Evolutionary conservation across 495 filamentous ascomycete species (phyloP).

Genomic region (Clavariopsis aquatica): DNA sequence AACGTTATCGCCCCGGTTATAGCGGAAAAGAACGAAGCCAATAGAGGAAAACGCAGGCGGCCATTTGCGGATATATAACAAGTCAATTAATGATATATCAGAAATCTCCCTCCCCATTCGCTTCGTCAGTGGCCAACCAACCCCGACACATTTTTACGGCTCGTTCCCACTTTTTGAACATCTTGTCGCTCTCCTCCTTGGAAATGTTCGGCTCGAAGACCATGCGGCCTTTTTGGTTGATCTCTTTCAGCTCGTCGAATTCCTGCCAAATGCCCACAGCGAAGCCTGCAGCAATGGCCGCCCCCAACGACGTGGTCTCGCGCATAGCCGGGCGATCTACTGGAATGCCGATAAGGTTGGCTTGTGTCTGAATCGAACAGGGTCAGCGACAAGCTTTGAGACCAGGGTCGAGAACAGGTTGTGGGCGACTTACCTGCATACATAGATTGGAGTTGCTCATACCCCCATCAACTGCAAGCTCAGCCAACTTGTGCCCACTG

Average conservation of each 20-base stretch:
- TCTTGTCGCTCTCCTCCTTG: constrained; percentile 58
- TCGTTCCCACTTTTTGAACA: constrained; percentile 81
- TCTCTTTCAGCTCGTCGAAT: constrained; percentile 73
- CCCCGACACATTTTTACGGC: constrained; percentile 90
- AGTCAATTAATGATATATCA: constrained; percentile 32
- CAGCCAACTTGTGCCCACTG: constrained; percentile 71
- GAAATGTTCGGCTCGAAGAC: constrained; percentile 71
- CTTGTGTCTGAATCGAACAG: constrained; percentile 65
- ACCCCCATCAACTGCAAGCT: constrained; percentile 87
- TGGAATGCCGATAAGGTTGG: constrained; percentile 84
- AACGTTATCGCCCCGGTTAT: constrained; percentile 8
- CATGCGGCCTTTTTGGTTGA: constrained; percentile 73
- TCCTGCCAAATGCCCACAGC: constrained; percentile 80
- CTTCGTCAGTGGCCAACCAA: constrained; percentile 63
- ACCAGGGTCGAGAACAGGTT: constrained; percentile 16
- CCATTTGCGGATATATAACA: constrained; percentile 33
- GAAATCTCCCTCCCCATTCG: constrained; percentile 46
- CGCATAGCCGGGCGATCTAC: constrained; percentile 89
- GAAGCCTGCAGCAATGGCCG: constrained; percentile 92
- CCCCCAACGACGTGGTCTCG: constrained; percentile 89
- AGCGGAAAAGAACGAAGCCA: constrained; percentile 1
- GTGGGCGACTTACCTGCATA: constrained; percentile 70
- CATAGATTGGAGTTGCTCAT: constrained; percentile 92
- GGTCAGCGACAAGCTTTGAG: constrained; percentile 16
- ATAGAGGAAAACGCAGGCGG: constrained; percentile 27